A percentile compares a stretch with the other conserved stretches of the same genome.
phyloP scores from a whole-genome alignment of 345 rosid genomes.

The Rhodomyrtus tomentosa region DNA sequence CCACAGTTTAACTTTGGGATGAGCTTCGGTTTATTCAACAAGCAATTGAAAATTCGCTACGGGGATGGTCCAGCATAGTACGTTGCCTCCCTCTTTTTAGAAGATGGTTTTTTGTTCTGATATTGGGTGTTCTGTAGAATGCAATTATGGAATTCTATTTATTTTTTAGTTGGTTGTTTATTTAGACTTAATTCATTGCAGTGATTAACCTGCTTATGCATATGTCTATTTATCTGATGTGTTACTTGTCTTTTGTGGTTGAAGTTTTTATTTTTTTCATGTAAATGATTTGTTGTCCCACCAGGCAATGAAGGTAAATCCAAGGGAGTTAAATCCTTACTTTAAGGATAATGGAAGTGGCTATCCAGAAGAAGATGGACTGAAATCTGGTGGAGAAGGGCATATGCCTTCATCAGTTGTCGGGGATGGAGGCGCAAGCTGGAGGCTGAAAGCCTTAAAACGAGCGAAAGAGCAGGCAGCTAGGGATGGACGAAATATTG shows the following conservation, averaged over 20 bases:
- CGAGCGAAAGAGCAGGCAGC: constrained; percentile 89
- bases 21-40: not conserved
- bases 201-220: not conserved
- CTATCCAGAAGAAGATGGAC: constrained; percentile 55
- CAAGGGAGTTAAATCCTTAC: constrained; percentile 83
- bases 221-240: not conserved
- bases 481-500: constrained; percentile 62
- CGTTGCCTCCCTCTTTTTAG: not conserved
- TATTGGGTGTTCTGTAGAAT: not conserved
- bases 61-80: not conserved
- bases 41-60: not conserved
- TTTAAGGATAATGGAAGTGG: constrained; percentile 64
- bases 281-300: not conserved
- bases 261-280: not conserved
- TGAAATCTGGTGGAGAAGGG: constrained; percentile 18
- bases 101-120: not conserved
- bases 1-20: not conserved
- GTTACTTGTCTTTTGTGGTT: not conserved
- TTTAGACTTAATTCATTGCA: not conserved
- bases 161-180: not conserved
- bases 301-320: constrained; percentile 40
- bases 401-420: constrained; percentile 49
- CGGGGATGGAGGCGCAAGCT: constrained; percentile 96
- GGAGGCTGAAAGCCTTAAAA: constrained; percentile 87
- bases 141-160: not conserved